Evolutionary conservation across 2,329 filamentous ascomycete genomes (phyloP).

Genomic region (Mycosphaerella arachidis): DNA sequence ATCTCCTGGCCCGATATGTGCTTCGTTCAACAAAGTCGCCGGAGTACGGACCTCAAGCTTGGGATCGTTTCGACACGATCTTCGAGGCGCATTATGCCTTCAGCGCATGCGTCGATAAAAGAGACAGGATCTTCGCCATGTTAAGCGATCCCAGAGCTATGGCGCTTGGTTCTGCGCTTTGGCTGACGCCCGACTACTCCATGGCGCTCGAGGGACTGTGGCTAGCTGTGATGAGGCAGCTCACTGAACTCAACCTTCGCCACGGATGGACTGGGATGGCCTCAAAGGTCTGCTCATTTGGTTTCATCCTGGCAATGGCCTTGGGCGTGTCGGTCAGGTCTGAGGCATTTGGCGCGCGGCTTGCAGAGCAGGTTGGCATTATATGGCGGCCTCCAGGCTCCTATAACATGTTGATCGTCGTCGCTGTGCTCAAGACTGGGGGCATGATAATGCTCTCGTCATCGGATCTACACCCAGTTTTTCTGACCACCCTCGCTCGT

Average conservation of each 20-base stretch:
- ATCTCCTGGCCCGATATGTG: too few species aligned
- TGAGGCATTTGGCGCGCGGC: not conserved
- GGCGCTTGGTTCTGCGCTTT: not conserved
- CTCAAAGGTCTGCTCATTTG: not conserved
- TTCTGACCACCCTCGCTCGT: too few species aligned
- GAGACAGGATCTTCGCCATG: not conserved
- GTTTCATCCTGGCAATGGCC: not conserved
- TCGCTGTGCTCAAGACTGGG: too few species aligned
- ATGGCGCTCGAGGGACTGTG: not conserved
- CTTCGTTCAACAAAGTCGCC: too few species aligned
- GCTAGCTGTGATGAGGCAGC: not conserved
- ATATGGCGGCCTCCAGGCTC: too few species aligned
- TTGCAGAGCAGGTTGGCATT: too few species aligned
- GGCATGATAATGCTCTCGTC: too few species aligned
- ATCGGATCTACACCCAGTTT: too few species aligned
- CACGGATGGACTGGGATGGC: not conserved
- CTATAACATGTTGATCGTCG: too few species aligned
- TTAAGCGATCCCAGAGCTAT: not conserved
- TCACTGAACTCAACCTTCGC: not conserved
- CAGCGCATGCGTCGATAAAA: not conserved
- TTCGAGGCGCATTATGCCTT: not conserved
- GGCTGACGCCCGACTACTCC: not conserved
- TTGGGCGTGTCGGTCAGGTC: not conserved
- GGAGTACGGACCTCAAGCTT: too few species aligned
- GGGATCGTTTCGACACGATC: too few species aligned